phyloP scores from a whole-genome alignment of 495 filamentous ascomycete species.

The Penicillium macrosclerotiorum region DNA sequence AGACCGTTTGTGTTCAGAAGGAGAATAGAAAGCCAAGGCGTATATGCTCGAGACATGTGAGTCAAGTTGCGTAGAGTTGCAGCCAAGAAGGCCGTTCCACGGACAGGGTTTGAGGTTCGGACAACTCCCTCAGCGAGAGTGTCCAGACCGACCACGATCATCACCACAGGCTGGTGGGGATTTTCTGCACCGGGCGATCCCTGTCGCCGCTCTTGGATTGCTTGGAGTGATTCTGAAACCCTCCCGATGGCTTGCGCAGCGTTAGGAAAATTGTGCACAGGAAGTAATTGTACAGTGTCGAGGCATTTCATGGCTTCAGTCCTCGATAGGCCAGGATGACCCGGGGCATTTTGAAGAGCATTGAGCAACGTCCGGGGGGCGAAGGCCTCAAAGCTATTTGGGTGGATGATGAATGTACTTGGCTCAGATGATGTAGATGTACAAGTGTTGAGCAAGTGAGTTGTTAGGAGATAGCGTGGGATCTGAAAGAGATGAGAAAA shows the following conservation, averaged over 20 bases:
- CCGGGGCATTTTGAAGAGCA: constrained; percentile 18
- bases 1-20: constrained; percentile 42
- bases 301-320: constrained; percentile 35
- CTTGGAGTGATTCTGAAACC: constrained; percentile 29
- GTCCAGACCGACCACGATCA: constrained; percentile 43
- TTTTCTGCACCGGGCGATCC: background rate
- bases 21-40: constrained; percentile 31
- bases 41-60: constrained; percentile 28
- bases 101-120: constrained; percentile 39
- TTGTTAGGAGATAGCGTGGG: constrained; percentile 14
- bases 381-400: constrained; percentile 79
- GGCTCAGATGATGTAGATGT: constrained; percentile 14
- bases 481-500: constrained; percentile 12
- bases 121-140: constrained; percentile 37
- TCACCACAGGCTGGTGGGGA: constrained; percentile 7
- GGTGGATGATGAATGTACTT: constrained; percentile 55
- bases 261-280: constrained; percentile 33
- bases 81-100: constrained; percentile 37
- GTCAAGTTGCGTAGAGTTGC: constrained; percentile 34
- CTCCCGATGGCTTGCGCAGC: constrained; percentile 36
- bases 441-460: constrained; percentile 2
- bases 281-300: constrained; percentile 39
- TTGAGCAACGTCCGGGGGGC: constrained; percentile 66
- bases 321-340: constrained; percentile 22
- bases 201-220: constrained; percentile 12